Evolutionary conservation across 371 early-diverging fungal genomes (phyloP), one percentile per base, ranked within the genome.

Genomic region (Dinochytrium kinnereticum): DNA sequence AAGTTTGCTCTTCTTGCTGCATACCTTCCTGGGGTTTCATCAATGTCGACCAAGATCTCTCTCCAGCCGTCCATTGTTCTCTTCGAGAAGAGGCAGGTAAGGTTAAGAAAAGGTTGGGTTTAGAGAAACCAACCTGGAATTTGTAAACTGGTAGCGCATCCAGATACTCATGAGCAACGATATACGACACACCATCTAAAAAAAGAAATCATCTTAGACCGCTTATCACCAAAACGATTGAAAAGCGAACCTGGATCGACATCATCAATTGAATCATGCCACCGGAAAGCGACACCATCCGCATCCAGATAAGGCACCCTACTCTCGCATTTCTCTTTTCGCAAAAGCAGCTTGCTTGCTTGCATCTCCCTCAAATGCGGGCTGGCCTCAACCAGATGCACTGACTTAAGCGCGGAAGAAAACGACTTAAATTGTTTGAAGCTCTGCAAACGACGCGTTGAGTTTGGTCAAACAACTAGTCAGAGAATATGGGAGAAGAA

Each of bases 81-180:
- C 86, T 93, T 17, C 5, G n/a, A n/a, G n/a, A n/a, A n/a, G n/a
- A n/a, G n/a, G n/a, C n/a, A n/a, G n/a, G n/a, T n/a, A n/a, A n/a
- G n/a, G n/a, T n/a, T 64, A 37, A 64, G 36, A 13, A 15, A 36
- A 64, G 36, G 64, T 13, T 17, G 2, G 13, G 13, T 34, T 64
- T 13, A 40, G 13, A 2, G 30, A 38, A 34, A 19, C 39, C 30
- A 84, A 91, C 91, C 82, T 94, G 85, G 76, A 96, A 96, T 72
- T 89, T 90, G 81, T 93, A 91, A 36, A 98, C 87, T 0, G 98
- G 97, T 39, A 98, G 81, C 0, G 98, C 98, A 77, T 98, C 98
- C 83, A 98, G 96, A 61, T 97, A 97, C 82, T 98, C 98, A 83
- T 98, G 97, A 0, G 97, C 93, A 73, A 94, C 86, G 15, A 92